Base-by-base conservation (phyloP, 164 flowering plant genomes). In the Tetrastigma voinierianum region DNA sequence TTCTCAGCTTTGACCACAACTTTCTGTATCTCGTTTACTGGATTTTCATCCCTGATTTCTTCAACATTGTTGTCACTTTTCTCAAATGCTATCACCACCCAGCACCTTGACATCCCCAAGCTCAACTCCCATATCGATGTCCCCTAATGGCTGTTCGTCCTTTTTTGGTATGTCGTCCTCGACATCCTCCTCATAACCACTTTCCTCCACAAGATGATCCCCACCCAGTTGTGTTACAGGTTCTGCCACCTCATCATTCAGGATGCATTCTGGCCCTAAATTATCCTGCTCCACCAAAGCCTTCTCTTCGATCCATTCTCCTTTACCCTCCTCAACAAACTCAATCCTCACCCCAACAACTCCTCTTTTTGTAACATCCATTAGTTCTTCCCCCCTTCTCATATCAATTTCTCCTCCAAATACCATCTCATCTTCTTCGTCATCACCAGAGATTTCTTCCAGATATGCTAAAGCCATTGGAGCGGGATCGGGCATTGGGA, bases 401-500 rank as follows among this genome's bases (percentile, higher is more conserved):
- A 60, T 43, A 40, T 32, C 52, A 23, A 18, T 23, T 13, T 14
- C 65, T 65, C 55, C 70, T 48, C 63, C 64, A 25, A 20, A 52
- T n/a, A 45, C 62, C 57, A 21, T 61, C 2, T 61, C 69, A 7
- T 24, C 65, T 13, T 62, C 57, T 53, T 44, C 71, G 5, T 69
- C 69, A 59, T 57, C 66, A 52, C 17, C 9, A 59, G 2, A 10
- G 17, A 21, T 23, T 6, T 25, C 46, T 12, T 55, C 71, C 49
- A 18, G 64, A 46, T 63, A 51, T 2, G 62, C 74, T 59, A 67
- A 48, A 10, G 61, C 4, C 11, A 47, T 43, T 3, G 63, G 48
- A 62, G 72, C 62, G 19, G 67, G 55, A 5, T 40, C 9, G 44
- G 87, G 77, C 40, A 12, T n/a, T 0, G 88, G 78, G 0, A 93